Evolutionary conservation across 2,329 filamentous ascomycete genomes (phyloP).

Genomic region (Fusarium sp.): DNA sequence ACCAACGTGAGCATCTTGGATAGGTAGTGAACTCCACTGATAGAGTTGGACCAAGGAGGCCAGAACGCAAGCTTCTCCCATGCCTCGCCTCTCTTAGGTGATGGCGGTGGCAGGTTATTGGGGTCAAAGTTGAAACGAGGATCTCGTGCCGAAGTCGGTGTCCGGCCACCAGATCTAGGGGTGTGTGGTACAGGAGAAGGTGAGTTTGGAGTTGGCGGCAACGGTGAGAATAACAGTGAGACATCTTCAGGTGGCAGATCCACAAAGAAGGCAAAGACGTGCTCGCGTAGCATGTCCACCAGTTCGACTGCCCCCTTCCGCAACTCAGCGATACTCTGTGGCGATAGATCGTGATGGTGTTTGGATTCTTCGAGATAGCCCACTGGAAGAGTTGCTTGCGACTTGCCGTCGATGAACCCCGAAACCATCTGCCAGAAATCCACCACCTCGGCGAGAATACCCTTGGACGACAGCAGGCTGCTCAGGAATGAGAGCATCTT

Average conservation of each 20-base stretch:
- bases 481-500: slow-evolving; percentile 81
- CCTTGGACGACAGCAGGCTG: slow-evolving; percentile 79
- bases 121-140: slow-evolving; percentile 84
- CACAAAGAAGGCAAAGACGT: slow-evolving; percentile 83
- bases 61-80: slow-evolving; percentile 98
- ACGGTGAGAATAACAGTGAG: slow-evolving; percentile 84
- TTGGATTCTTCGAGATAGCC: slow-evolving; percentile 86
- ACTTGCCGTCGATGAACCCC: slow-evolving; percentile 87
- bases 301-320: slow-evolving; percentile 84
- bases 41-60: slow-evolving; percentile 91
- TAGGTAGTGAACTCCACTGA: slow-evolving; percentile 92
- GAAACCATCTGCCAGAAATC: slow-evolving; percentile 95
- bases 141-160: slow-evolving; percentile 70
- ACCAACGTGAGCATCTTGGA: slow-evolving; percentile 84
- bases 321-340: slow-evolving; percentile 75
- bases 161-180: slow-evolving; percentile 51
- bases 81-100: slow-evolving; percentile 80
- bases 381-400: slow-evolving; percentile 80
- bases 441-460: slow-evolving; percentile 87
- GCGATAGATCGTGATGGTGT: slow-evolving; percentile 82
- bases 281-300: slow-evolving; percentile 84
- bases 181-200: slow-evolving; percentile 54
- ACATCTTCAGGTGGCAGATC: slow-evolving; percentile 92
- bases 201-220: slow-evolving; percentile 71
- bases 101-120: slow-evolving; percentile 79